Conservation (phyloP, 768 basidiomycete genomes). For the Galerina sulciceps region DNA sequence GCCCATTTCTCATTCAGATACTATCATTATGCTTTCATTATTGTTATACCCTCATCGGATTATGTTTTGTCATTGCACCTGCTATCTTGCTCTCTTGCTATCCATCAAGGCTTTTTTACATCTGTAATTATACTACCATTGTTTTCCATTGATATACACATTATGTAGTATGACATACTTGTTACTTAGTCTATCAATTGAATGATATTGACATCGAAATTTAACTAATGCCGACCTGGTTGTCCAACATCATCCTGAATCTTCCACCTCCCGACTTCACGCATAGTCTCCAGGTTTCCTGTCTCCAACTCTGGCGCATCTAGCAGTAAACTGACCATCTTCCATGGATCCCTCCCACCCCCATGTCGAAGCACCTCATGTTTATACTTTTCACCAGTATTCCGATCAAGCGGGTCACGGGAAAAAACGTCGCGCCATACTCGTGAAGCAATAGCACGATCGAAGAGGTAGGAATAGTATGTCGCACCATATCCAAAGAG, state of each 20-base stretch:
- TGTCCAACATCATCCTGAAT: constrained; percentile 75
- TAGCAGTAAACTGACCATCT: constrained; percentile 80
- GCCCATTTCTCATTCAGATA: background rate
- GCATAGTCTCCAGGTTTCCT: constrained; percentile 87
- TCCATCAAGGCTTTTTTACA: background rate
- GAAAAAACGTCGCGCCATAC: constrained; percentile 84
- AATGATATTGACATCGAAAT: background rate
- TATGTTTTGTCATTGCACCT: background rate
- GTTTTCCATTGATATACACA: too few species aligned
- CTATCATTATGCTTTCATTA: background rate
- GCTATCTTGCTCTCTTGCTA: background rate
- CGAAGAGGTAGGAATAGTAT: constrained; percentile 97
- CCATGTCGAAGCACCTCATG: constrained; percentile 76
- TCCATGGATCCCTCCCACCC: constrained; percentile 93
- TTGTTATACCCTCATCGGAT: background rate
- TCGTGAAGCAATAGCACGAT: constrained; percentile 93
- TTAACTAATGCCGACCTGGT: constrained; percentile 58
- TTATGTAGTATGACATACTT: too few species aligned
- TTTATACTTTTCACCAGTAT: constrained; percentile 83
- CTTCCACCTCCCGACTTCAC: constrained; percentile 87
- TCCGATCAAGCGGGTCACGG: constrained; percentile 66
- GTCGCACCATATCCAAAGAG: constrained; percentile 96
- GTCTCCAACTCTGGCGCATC: constrained; percentile 61
- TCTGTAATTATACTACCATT: background rate
- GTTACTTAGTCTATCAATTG: too few species aligned